A percentile compares a stretch with the other conserved stretches of the same genome.
Evolutionary conservation across 2,329 filamentous ascomycete genomes (phyloP).

Genomic region (Trichoderma sp.): DNA sequence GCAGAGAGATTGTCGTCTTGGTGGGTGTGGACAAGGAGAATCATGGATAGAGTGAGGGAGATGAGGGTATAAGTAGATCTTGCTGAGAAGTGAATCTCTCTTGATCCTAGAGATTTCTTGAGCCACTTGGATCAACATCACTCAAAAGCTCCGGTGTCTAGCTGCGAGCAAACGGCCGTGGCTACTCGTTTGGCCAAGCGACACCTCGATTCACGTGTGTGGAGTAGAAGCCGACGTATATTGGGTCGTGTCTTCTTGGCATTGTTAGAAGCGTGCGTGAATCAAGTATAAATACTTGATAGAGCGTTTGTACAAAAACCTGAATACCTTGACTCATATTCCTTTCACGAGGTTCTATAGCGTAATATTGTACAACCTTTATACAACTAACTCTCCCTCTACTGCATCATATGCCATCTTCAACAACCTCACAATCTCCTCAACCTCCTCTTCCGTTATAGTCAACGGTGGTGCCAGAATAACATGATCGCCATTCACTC

Average conservation of each 20-base stretch:
- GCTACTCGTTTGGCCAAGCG: not conserved
- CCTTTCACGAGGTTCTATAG: not conserved
- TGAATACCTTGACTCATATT: not conserved
- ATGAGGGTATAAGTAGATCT: not conserved
- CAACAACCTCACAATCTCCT: slow-evolving; percentile 16
- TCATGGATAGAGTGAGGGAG: not conserved
- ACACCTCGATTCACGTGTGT: not conserved
- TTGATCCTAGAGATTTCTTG: not conserved
- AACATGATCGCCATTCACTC: slow-evolving; percentile 65
- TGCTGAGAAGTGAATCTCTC: not conserved
- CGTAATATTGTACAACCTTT: not conserved
- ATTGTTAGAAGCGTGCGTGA: not conserved
- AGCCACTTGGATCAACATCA: not conserved
- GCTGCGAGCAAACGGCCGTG: not conserved
- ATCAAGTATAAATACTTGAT: not conserved
- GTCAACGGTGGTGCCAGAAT: slow-evolving; percentile 71
- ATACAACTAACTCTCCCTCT: not conserved
- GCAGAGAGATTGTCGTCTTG: not conserved
- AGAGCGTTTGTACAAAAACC: not conserved
- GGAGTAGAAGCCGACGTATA: not conserved
- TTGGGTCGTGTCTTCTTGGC: not conserved
- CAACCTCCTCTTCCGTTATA: slow-evolving; percentile 41
- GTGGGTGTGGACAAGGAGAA: not conserved
- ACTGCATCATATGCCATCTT: slow-evolving; percentile 20
- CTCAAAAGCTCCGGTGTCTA: not conserved